Evolutionary conservation across 2,329 filamentous ascomycete genomes (phyloP).

Genomic region (Penicillium sp.): DNA sequence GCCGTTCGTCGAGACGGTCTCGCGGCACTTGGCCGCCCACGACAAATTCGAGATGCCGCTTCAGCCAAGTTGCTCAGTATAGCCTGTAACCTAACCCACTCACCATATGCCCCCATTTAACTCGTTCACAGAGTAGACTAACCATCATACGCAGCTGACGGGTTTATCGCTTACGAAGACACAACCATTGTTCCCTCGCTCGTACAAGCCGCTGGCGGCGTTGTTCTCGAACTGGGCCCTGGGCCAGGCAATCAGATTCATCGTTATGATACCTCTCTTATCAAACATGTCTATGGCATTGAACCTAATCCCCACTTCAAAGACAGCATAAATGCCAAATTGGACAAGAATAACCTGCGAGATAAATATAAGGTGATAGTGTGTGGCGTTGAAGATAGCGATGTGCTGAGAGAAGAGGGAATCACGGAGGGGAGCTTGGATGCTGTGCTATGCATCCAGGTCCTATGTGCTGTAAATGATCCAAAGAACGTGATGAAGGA

Average conservation of each 20-base stretch:
- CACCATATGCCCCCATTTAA: background rate
- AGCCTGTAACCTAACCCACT: slow-evolving; percentile 14
- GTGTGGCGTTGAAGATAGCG: slow-evolving; percentile 43
- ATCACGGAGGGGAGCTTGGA: slow-evolving; percentile 39
- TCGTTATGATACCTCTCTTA: slow-evolving; percentile 34
- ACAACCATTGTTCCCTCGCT: slow-evolving; percentile 36
- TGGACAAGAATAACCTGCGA: slow-evolving; percentile 31
- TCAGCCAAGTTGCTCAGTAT: slow-evolving; percentile 19
- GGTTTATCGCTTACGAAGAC: slow-evolving; percentile 37
- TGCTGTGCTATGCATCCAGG: slow-evolving; percentile 46
- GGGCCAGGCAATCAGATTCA: slow-evolving; percentile 48
- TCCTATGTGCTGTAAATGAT: slow-evolving; percentile 44
- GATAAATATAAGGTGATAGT: slow-evolving; percentile 43
- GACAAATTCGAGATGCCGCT: slow-evolving; percentile 21
- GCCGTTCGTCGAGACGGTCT: slow-evolving; percentile 20
- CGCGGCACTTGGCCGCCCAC: slow-evolving; percentile 9
- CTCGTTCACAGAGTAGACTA: background rate
- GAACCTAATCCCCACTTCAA: slow-evolving; percentile 44
- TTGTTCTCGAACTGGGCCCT: slow-evolving; percentile 48
- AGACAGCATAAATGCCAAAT: slow-evolving; percentile 31
- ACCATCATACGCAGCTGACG: slow-evolving; percentile 19
- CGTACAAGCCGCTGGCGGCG: slow-evolving; percentile 34
- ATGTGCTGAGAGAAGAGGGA: slow-evolving; percentile 39
- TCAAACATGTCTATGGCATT: slow-evolving; percentile 43
- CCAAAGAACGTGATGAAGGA: slow-evolving; percentile 20